A percentile compares a stretch with the other conserved stretches of the same genome.
Conservation (phyloP, 495 filamentous ascomycete genomes). For the Lepidopterella palustris region DNA sequence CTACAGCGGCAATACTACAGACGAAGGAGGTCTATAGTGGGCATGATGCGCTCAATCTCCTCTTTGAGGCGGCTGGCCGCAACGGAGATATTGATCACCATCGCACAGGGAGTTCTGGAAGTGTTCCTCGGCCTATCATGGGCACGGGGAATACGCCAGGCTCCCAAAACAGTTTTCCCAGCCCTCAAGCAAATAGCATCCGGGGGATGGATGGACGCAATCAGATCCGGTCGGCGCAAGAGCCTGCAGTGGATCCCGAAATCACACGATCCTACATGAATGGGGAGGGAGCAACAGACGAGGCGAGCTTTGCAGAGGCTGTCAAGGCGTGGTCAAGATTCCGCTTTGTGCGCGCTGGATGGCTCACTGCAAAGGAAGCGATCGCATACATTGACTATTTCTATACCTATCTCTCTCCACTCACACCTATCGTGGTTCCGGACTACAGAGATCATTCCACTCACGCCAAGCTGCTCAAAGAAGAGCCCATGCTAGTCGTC, state of each 20-base stretch:
- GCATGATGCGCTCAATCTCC: conserved; percentile 62
- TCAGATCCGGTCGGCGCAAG: conserved; percentile 6
- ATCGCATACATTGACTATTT: conserved; percentile 94
- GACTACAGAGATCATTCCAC: conserved; percentile 68
- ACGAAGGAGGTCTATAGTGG: conserved; percentile 57
- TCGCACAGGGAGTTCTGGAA: conserved; percentile 30
- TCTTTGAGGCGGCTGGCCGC: conserved; percentile 59
- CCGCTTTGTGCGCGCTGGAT: conserved; percentile 88
- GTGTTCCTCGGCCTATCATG: conserved; percentile 18
- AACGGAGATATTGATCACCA: conserved; percentile 42
- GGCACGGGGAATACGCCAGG: conserved; percentile 24
- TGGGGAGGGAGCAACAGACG: conserved; percentile 12
- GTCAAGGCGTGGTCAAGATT: conserved; percentile 82
- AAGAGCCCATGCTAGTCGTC: conserved; percentile 86
- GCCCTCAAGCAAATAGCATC: conserved; percentile 27
- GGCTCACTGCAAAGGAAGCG: conserved; percentile 90
- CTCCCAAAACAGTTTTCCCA: conserved; percentile 25
- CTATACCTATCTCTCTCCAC: conserved; percentile 77
- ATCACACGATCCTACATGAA: conserved; percentile 9
- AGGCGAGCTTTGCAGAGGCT: conserved; percentile 51
- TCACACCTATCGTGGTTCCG: conserved; percentile 86
- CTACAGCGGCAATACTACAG: conserved; percentile 58
- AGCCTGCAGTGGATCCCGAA: conserved; percentile 19
- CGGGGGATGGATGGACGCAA: conserved; percentile 5
- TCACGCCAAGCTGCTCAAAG: conserved; percentile 69